Conservation (phyloP, 2,329 filamentous ascomycete species). For the Cyanodermella asteris region DNA sequence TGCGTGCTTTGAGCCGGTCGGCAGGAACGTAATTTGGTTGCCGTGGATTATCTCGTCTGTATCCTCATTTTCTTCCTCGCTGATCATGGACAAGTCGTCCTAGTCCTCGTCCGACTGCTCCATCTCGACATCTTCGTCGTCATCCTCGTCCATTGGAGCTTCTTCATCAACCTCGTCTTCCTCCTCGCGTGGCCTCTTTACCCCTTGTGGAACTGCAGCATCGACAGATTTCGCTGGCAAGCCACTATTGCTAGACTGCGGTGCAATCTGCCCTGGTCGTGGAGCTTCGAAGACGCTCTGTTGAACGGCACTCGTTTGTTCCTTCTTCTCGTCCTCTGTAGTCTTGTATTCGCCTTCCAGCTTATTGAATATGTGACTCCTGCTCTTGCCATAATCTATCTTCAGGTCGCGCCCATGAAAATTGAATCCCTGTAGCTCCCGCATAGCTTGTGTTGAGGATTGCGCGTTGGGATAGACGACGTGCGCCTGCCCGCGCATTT, state of each 20-base stretch:
- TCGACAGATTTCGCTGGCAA: too few relatives aligned
- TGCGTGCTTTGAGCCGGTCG: too few relatives aligned
- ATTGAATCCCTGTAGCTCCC: slow-evolving; percentile 62
- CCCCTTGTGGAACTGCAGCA: slow-evolving; percentile 31
- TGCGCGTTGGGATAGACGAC: slow-evolving; percentile 77
- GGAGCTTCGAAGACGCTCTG: slow-evolving; percentile 58
- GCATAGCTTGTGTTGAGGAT: slow-evolving; percentile 83
- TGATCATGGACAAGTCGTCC: too few relatives aligned
- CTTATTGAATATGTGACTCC: slow-evolving; percentile 72
- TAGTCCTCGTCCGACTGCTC: slow-evolving; percentile 45
- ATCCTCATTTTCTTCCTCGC: too few relatives aligned
- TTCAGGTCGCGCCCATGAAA: slow-evolving; percentile 76
- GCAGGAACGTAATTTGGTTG: too few relatives aligned
- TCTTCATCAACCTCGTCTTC: slow-evolving; percentile 35
- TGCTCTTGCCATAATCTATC: slow-evolving; percentile 77
- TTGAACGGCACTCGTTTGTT: slow-evolving; percentile 48
- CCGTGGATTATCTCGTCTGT: too few relatives aligned
- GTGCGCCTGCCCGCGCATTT: slow-evolving; percentile 93
- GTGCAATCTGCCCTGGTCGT: slow-evolving; percentile 25
- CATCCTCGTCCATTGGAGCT: slow-evolving; percentile 19
- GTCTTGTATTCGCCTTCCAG: slow-evolving; percentile 76
- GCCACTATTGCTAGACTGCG: too few relatives aligned
- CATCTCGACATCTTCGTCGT: slow-evolving; percentile 29
- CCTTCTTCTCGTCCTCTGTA: slow-evolving; percentile 32
- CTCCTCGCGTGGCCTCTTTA: slow-evolving; percentile 51